Evolutionary conservation across 352 stramenopile species (phyloP).

Genomic region (Globisporangium middletonii): DNA sequence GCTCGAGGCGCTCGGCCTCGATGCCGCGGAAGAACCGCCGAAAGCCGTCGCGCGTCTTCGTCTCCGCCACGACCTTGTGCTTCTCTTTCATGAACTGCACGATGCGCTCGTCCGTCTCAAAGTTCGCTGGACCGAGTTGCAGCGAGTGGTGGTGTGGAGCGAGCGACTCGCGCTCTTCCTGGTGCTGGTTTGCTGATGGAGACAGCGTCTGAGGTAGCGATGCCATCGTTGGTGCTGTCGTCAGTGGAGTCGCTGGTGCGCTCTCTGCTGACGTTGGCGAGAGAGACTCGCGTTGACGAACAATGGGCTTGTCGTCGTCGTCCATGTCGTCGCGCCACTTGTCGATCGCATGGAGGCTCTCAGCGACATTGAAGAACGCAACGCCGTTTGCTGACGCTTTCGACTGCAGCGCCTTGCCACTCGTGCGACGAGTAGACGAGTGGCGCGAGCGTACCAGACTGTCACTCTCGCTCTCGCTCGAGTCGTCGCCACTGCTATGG

Average conservation of each 20-base stretch:
- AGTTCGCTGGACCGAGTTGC: conserved; percentile 33
- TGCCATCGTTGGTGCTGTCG: no score
- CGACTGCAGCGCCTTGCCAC: conserved; percentile 7
- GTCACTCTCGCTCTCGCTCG: conserved; percentile 45
- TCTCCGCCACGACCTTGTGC: conserved; percentile 28
- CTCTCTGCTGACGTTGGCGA: conserved; percentile 14
- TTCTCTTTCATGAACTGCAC: conserved; percentile 49
- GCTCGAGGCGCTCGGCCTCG: conserved; percentile 34
- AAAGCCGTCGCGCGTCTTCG: conserved; percentile 73
- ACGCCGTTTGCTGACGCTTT: conserved; percentile 13
- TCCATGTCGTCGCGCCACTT: conserved; percentile 69
- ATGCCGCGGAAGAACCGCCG: conserved; percentile 62
- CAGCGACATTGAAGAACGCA: conserved; percentile 67
- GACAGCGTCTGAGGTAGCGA: background rate
- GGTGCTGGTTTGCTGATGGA: conserved; percentile 2
- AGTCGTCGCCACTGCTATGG: conserved; percentile 3
- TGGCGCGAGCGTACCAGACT: no score
- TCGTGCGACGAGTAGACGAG: no score
- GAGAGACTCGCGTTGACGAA: conserved; percentile 25
- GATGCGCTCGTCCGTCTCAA: conserved; percentile 36
- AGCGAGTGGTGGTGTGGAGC: background rate
- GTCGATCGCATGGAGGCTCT: conserved; percentile 68
- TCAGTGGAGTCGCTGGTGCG: no score
- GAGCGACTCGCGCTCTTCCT: conserved; percentile 10
- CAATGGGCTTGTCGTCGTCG: conserved; percentile 25